Percentiles rank a stretch among this genome's conserved stretches.
Conservation (phyloP, 2,329 filamentous ascomycete genomes). For the Hansfordia pulvinata region DNA sequence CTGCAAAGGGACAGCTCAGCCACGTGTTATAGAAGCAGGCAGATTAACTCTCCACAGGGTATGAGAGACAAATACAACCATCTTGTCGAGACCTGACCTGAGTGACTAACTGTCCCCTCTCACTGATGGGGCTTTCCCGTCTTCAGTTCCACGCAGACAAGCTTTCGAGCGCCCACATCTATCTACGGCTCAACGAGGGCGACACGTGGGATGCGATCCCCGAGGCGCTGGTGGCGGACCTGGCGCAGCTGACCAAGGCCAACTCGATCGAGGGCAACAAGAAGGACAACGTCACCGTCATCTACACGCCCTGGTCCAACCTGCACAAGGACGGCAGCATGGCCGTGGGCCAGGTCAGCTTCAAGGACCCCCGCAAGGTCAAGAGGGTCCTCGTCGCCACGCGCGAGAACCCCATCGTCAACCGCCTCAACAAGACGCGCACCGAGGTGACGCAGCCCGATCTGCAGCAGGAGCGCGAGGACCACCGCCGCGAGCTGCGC, state of each 20-base stretch:
- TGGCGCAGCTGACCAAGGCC: conserved; percentile 95
- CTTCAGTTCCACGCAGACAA: conserved; percentile 91
- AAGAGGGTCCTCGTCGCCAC: conserved; percentile 67
- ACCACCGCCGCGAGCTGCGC: conserved; percentile 56
- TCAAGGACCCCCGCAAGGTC: conserved; percentile 79
- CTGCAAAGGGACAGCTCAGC: no score
- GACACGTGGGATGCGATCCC: conserved; percentile 78
- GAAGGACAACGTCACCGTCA: conserved; percentile 91
- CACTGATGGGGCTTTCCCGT: background rate
- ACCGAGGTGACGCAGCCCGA: conserved; percentile 82
- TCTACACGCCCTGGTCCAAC: conserved; percentile 97
- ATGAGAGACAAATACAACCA: conserved; percentile 10
- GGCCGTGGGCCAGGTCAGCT: conserved; percentile 88
- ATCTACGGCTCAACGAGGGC: conserved; percentile 68
- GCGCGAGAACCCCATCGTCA: conserved; percentile 83
- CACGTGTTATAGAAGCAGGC: no score
- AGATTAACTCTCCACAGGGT: conserved; percentile 15
- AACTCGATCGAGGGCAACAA: conserved; percentile 99
- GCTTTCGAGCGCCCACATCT: conserved; percentile 90
- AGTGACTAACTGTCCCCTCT: no score
- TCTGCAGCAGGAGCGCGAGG: conserved; percentile 68
- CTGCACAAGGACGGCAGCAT: conserved; percentile 91
- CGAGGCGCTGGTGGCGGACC: conserved; percentile 62
- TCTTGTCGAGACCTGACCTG: no score
- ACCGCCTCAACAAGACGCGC: conserved; percentile 95